Evolutionary conservation across 2,329 filamentous ascomycete genomes (phyloP), one percentile per base, ranked within the genome.

Genomic region (Beauveria brongniartii): DNA sequence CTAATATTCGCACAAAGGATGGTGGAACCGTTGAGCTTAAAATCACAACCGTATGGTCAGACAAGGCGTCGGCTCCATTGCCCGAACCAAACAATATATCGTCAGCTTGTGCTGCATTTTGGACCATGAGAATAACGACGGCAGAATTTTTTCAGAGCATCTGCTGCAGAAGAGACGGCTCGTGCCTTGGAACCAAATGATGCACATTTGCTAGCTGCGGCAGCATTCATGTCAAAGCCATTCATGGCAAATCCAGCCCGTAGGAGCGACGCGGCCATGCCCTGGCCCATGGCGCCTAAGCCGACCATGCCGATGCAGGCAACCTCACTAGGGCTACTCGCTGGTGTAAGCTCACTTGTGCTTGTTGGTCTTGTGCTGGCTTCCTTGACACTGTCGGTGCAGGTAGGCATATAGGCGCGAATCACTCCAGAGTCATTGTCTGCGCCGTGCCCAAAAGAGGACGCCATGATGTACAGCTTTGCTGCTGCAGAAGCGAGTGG

Each of bases 1-100:
- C 63, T 26, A 73, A 26, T 34, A 63, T 57, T 7, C 62, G 56
- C 2, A 69, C 65, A 56, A 69, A 70, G 5, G 68, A 67, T 3
- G 74, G 74, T 2, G 73, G 69, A 7, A 75, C 72, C 1, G 73
- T 75, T 6, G 73, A 74, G 65, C 69, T 72, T 22, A 75, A 64
- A 14, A 75, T 68, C 1, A 75, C 63, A 14, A 69, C 67, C 5
- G 73, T 67, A 22, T 69, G 66, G 14, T 68, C 62, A 8, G 67
- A 59, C 1, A 75, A 53, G 7, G 63, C 56, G 12, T 65, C 64
- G 1, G 69, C 70, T 7, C 68, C 71, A 14, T 70, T 69, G 20
- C 64, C 69, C 18, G 63, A 47, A 0, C 67, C 69, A 51, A 75
- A 75, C 1, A 75, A 63, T 14, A 71, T 66, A 41, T 72, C 66